phyloP scores from a whole-genome alignment of 345 rosid species.

The Schrenkiella parvula region DNA sequence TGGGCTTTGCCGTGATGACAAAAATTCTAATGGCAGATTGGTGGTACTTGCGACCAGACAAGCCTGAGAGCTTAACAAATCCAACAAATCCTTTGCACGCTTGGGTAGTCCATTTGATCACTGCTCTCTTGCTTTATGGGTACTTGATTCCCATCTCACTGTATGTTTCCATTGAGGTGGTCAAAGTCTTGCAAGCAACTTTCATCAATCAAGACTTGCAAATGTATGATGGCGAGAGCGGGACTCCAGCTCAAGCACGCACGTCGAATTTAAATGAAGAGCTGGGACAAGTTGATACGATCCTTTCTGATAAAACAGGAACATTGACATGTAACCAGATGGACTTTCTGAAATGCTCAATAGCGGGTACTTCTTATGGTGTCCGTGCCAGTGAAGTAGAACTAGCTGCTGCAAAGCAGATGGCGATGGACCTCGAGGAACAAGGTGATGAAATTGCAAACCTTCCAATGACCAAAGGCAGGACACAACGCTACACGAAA shows the following conservation, averaged over 20 bases:
- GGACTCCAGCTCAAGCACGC: conserved; percentile 56
- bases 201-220: conserved; percentile 58
- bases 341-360: conserved; percentile 81
- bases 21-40: conserved; percentile 43
- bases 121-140: conserved; percentile 65
- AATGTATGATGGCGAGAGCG: conserved; percentile 59
- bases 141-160: conserved; percentile 80
- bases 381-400: conserved; percentile 54
- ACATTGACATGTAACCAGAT: conserved; percentile 83
- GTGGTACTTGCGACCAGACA: conserved; percentile 59
- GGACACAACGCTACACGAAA: conserved; percentile 26
- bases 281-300: conserved; percentile 73
- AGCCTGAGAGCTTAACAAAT: conserved; percentile 38
- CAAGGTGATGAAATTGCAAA: conserved; percentile 20
- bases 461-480: not conserved
- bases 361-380: conserved; percentile 70
- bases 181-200: conserved; percentile 65
- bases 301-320: conserved; percentile 79
- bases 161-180: conserved; percentile 72
- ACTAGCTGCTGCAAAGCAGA: conserved; percentile 53
- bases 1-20: conserved; percentile 40
- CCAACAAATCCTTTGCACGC: conserved; percentile 41
- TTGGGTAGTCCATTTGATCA: conserved; percentile 44
- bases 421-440: conserved; percentile 48
- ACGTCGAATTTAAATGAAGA: conserved; percentile 79